A percentile compares a stretch with the other conserved stretches of the same genome.
phyloP scores from a whole-genome alignment of 345 rosid species.

The Bruguiera sexangula region DNA sequence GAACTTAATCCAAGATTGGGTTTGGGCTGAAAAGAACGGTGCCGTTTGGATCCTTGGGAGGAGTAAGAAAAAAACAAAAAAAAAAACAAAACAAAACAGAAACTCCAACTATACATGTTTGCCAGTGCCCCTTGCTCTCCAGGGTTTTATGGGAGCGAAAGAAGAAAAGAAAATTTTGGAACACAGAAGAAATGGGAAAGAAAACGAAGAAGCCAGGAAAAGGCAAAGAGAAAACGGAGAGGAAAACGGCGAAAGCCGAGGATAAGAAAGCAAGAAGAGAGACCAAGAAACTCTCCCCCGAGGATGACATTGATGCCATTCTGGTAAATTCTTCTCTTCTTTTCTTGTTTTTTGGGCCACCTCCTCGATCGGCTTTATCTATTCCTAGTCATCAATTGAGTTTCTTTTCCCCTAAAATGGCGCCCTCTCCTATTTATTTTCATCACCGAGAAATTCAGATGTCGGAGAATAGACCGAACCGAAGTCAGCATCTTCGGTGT shows the following conservation, averaged over 20 bases:
- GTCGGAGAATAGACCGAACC: no score
- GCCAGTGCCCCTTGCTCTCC: no score
- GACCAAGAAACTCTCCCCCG: constrained; percentile 78
- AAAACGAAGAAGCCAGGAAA: constrained; percentile 87
- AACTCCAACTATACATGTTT: no score
- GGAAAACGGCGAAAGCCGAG: constrained; percentile 79
- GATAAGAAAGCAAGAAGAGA: constrained; percentile 86
- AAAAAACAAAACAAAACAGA: no score
- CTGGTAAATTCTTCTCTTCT: constrained; percentile 39
- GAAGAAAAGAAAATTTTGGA: not conserved
- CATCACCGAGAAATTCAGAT: not conserved
- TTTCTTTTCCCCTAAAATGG: not conserved
- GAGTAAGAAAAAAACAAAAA: no score
- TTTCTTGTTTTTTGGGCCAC: not conserved
- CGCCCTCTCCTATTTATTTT: not conserved
- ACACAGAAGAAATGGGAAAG: constrained; percentile 63
- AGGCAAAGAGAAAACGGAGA: constrained; percentile 91
- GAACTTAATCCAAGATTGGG: no score
- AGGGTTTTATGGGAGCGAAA: not conserved
- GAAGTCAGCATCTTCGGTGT: no score
- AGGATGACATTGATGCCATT: constrained; percentile 94
- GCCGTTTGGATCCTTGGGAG: no score
- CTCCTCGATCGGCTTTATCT: not conserved
- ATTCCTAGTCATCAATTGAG: not conserved
- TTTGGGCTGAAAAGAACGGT: no score